phyloP scores from a whole-genome alignment of 352 stramenopile species.

The Phytophthora pini region DNA sequence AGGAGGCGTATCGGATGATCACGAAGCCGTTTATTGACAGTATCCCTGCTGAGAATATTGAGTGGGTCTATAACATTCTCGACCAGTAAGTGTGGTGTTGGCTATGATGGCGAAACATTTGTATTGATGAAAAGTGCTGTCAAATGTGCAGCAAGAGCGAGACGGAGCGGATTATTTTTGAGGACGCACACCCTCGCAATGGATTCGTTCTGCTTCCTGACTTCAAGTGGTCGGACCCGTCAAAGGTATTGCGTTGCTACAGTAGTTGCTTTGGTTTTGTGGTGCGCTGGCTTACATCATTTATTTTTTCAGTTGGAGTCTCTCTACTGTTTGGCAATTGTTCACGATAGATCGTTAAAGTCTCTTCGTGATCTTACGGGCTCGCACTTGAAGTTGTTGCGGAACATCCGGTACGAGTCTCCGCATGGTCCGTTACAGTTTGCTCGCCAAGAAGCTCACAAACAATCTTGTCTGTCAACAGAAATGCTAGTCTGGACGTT shows the following conservation, averaged over 20 bases:
- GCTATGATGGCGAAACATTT: too few species aligned
- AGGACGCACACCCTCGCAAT: slow-evolving; percentile 64
- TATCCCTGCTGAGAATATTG: slow-evolving; percentile 75
- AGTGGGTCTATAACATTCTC: slow-evolving; percentile 92
- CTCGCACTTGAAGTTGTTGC: slow-evolving; percentile 66
- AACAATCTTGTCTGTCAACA: slow-evolving; percentile 23
- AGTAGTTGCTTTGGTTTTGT: neutral
- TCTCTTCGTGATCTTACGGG: slow-evolving; percentile 79
- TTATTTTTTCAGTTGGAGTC: slow-evolving; percentile 61
- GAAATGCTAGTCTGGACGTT: slow-evolving; percentile 62
- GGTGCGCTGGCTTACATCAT: neutral
- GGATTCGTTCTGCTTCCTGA: slow-evolving; percentile 86
- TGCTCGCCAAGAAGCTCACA: slow-evolving; percentile 2
- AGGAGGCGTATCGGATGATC: slow-evolving; percentile 75
- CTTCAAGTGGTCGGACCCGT: slow-evolving; percentile 83
- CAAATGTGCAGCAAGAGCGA: slow-evolving; percentile 68
- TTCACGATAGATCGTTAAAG: slow-evolving; percentile 74
- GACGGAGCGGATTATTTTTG: slow-evolving; percentile 80
- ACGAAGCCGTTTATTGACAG: slow-evolving; percentile 82
- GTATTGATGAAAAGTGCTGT: slow-evolving; percentile 2
- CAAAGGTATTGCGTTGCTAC: slow-evolving; percentile 47
- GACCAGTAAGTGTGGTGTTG: slow-evolving; percentile 65
- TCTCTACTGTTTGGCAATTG: slow-evolving; percentile 84
- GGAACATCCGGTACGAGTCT: slow-evolving; percentile 68
- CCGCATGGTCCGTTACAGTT: neutral